Base-by-base conservation (phyloP, 1,139 yeast genomes). In the Nakaseomyces delphensis region DNA sequence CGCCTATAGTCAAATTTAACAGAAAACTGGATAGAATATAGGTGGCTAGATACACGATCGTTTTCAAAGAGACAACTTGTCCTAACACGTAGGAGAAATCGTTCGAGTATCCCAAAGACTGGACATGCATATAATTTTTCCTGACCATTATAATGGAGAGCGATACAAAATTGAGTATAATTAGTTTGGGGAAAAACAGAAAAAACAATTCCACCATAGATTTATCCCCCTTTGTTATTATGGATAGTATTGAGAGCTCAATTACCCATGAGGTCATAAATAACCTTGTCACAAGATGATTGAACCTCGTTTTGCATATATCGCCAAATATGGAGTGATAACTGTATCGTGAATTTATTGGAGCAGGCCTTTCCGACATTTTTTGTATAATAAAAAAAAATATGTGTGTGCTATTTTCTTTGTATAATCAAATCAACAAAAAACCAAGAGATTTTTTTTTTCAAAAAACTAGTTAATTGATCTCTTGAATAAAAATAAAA, bases 41-140 rank as follows among this genome's bases (percentile, higher is more conserved):
- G 63, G 54, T 32, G 65, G 64, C 19, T 35, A 47, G 49, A 33
- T 55, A 58, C 1, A 65, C 57, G 25, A 70, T 44, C 45, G 68
- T 73, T 39, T 65, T 66, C 35, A 60, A 57, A 9, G 74, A 67
- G 16, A 70, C 47, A n/a, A 78, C 41, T 18, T 76, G 70, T 13
- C 74, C 71, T 33, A 70, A 53, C 1, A 76, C 49, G 42, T 74
- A 79, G 18, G 69, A 67, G 1, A 72, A 64, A 39, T 73, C 60
- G 11, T 79, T 77, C 42, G 76, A 71, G 49, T 72, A 70, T 3
- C 68, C 67, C 2, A 76, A 56, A 44, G 67, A 71, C 23, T 74
- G 74, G 4, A 78, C 79, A 30, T 73, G 75, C 30, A 78, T 54
- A 39, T 71, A 69, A 30, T 66, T 62, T 43, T 71, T 71, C 48